Percentiles rank a stretch among this genome's conserved stretches.
Evolutionary conservation across 768 basidiomycete species (phyloP).

Genomic region (Boletus subparvulus): DNA sequence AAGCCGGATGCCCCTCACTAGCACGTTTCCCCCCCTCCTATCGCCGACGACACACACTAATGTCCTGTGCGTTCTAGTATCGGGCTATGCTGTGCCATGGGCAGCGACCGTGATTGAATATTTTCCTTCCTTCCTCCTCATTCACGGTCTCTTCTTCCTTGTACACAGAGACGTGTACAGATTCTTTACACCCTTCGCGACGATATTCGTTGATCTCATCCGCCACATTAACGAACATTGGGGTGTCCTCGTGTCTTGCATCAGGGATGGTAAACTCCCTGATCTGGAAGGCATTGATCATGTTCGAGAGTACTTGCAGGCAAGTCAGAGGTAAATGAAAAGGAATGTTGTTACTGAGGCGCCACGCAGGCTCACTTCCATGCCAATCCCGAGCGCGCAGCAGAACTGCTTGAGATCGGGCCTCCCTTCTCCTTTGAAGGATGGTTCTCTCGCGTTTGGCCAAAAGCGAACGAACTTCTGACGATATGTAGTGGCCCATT

Average conservation of each 20-base stretch:
- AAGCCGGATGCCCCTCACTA: not conserved
- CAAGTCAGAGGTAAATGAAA: too few relatives aligned
- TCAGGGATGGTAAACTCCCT: constrained; percentile 4
- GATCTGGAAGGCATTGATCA: too few relatives aligned
- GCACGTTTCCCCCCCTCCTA: not conserved
- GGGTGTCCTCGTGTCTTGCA: constrained; percentile 14
- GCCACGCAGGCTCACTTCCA: too few relatives aligned
- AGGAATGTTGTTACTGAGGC: too few relatives aligned
- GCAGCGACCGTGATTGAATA: constrained; percentile 14
- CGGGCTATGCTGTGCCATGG: constrained; percentile 13
- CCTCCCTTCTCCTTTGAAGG: constrained; percentile 11
- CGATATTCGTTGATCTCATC: constrained; percentile 14
- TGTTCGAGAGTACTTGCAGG: too few relatives aligned
- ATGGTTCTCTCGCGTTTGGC: constrained; percentile 19
- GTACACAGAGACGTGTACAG: not conserved
- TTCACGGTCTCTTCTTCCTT: too few relatives aligned
- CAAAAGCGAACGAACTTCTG: not conserved
- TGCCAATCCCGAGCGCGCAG: constrained; percentile 13
- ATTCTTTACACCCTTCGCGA: constrained; percentile 1
- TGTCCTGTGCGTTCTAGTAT: constrained; percentile 1
- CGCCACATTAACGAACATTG: constrained; percentile 16
- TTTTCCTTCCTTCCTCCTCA: constrained; percentile 18
- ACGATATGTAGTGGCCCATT: constrained; percentile 12
- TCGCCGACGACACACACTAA: not conserved
- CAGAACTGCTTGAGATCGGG: constrained; percentile 13